These are phyloP conservation scores for Pisolithus orientalis DNA, from an alignment of 768 basidiomycete species.

Conservation along the genomic window DNA sequence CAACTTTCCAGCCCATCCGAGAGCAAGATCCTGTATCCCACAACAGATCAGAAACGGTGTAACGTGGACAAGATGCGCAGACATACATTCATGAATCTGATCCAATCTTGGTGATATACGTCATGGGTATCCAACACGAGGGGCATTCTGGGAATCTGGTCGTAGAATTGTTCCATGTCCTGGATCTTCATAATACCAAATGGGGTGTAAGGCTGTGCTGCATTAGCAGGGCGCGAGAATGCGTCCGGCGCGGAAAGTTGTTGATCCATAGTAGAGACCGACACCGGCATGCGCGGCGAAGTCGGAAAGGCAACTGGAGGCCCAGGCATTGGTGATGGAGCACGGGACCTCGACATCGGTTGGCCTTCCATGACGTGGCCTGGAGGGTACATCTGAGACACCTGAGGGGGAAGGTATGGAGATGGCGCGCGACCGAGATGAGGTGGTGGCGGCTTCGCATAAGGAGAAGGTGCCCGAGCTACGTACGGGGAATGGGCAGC, in stretches of 20 bases:
- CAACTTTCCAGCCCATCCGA: conserved; percentile 73
- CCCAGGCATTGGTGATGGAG: conserved; percentile 51
- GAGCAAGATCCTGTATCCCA: conserved; percentile 53
- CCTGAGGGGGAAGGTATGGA: conserved; percentile 18
- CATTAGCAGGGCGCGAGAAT: conserved; percentile 68
- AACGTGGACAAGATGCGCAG: background rate
- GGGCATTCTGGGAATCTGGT: conserved; percentile 67
- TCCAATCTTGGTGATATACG: conserved; percentile 75
- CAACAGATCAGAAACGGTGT: background rate
- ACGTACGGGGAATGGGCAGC: conserved; percentile 17
- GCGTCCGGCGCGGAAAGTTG: conserved; percentile 62
- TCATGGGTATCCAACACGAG: conserved; percentile 68
- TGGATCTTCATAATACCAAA: conserved; percentile 69
- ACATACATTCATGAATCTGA: conserved; percentile 67
- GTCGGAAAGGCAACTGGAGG: conserved; percentile 20
- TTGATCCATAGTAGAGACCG: conserved; percentile 20
- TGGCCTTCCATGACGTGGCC: conserved; percentile 55
- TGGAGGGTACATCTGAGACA: conserved; percentile 41
- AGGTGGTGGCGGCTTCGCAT: conserved; percentile 11
- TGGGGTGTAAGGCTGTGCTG: conserved; percentile 56
- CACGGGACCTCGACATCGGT: conserved; percentile 38
- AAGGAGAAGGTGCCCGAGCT: conserved; percentile 18
- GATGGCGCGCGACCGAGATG: conserved; percentile 26
- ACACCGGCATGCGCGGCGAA: conserved; percentile 23
- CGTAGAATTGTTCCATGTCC: conserved; percentile 71